Base-by-base conservation (phyloP, 2,329 filamentous ascomycete genomes). In the Albophoma yamanashiensis region DNA sequence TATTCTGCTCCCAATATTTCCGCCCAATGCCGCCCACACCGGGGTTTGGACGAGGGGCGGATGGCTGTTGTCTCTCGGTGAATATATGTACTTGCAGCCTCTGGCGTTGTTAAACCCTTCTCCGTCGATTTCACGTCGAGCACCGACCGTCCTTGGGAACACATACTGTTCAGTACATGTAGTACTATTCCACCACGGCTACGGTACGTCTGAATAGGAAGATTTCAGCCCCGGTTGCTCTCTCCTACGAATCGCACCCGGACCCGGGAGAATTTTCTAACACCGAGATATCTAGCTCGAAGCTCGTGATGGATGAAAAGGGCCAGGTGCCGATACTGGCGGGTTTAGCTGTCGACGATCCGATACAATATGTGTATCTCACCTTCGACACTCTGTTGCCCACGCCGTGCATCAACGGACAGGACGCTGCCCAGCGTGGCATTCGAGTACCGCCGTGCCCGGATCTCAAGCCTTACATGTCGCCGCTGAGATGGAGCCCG, bases 401-500 rank as follows among this genome's bases (percentile, higher is more conserved):
- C 3, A 57, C 61, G 20, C 66, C 59, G 25, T 69, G 61, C 62
- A 67, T 62, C 60, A 36, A 60, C n/a, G 53, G 62, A 42, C 62
- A 65, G 34, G 59, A 59, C 27, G 45, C 57, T 22, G 39, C 62
- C 27, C n/a, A 53, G n/a, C 43, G 43, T 7, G 67, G 71, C 43
- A 67, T 69, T 11, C 62, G 76, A n/a, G 71, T 80, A 1, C 87
- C 87, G 55, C 72, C 79, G 58, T 77, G 76, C 31, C 90, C 89
- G 4, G 79, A 91, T 69, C 81, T 96, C 34, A 79, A 77, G 40
- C 78, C 80, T 61, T 95, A 85, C 67, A 76, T 72, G 1, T 87
- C 89, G 12, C 92, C 92, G 0, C 86, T 91, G 64, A 77, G 81
- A 12, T 96, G 92, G 91, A 83, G 89, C 0, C 69, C 76, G 59